Evolutionary conservation across 1,284 basidiomycete species (phyloP), one percentile per base, ranked within the genome.

Genomic region (Acaromyces ingoldii): DNA sequence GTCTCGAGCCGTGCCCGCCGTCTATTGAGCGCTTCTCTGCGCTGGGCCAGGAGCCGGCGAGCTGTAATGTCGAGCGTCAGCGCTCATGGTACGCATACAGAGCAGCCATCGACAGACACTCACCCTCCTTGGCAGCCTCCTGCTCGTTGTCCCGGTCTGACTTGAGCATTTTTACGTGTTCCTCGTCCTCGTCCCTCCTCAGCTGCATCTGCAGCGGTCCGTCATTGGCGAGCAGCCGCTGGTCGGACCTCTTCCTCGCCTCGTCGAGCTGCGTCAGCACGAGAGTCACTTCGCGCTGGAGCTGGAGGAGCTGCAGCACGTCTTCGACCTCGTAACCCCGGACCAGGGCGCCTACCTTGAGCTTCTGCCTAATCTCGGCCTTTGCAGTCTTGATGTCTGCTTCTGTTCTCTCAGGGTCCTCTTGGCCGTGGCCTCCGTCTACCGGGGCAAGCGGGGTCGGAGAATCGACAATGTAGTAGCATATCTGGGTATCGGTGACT

Each of bases 301-400:
- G 24, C 26, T 45, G 42, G n/a, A 45, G 22, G 13, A 45, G 6
- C 22, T 25, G 19, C 13, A 45, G 42, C 19, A 45, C 34, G 22
- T 45, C 42, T 30, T 22, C 42, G 4, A 45, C 22, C 17, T 45
- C 42, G 25, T 45, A 45, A 15, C 42, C 42, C 15, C 39, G 39
- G 9, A n/a, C 21, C 3, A 42, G 13, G 13, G n/a, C 28, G 13
- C 39, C 39, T 3, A 24, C 39, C 28, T 42, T 42, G n/a, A 42
- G 28, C 13, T 13, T 4, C 13, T n/a, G n/a, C 13, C 39, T n/a
- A n/a, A 42, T 42, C 39, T n/a, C n/a, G n/a, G n/a, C n/a, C n/a
- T n/a, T n/a, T n/a, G n/a, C n/a, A n/a, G n/a, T n/a, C n/a, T n/a
- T n/a, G n/a, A n/a, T n/a, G n/a, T n/a, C n/a, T n/a, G n/a, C n/a